Evolutionary conservation across 2,329 filamentous ascomycete genomes (phyloP).

Genomic region (Pyrenochaeta sp.): DNA sequence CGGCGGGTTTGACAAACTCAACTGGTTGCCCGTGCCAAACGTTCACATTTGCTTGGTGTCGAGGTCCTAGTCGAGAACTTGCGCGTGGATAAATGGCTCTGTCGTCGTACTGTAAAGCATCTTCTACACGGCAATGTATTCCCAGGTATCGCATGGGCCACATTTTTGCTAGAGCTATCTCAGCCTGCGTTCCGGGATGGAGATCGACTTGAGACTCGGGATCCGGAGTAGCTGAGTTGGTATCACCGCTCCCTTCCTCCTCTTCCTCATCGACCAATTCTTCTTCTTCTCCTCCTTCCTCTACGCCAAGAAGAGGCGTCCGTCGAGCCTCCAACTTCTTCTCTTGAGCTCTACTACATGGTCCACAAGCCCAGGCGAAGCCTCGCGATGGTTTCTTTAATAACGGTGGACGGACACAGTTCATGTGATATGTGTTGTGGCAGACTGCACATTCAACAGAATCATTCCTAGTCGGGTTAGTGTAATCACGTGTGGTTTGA

Average conservation of each 20-base stretch:
- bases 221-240: conserved; percentile 62
- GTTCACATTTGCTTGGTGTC: conserved; percentile 86
- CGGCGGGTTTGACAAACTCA: conserved; percentile 87
- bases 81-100: conserved; percentile 91
- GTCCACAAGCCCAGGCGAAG: conserved; percentile 97
- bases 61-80: conserved; percentile 87
- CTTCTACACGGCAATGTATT: conserved; percentile 93
- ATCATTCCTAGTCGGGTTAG: conserved; percentile 70
- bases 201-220: conserved; percentile 65
- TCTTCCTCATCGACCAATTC: conserved; percentile 74
- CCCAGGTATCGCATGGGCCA: conserved; percentile 98
- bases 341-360: conserved; percentile 95
- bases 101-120: conserved; percentile 96
- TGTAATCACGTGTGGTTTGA: not conserved
- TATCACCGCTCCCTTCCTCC: conserved; percentile 70
- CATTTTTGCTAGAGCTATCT: conserved; percentile 89
- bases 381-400: conserved; percentile 96
- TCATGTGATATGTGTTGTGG: conserved; percentile 96
- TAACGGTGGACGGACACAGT: conserved; percentile 90
- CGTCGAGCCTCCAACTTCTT: conserved; percentile 89
- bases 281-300: conserved; percentile 68
- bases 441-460: conserved; percentile 98
- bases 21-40: conserved; percentile 88
- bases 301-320: conserved; percentile 73
- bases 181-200: conserved; percentile 77